These are phyloP conservation scores for Micractinium conductrix DNA, from an alignment of 139 green algal genomes.

Conservation along the genomic window DNA sequence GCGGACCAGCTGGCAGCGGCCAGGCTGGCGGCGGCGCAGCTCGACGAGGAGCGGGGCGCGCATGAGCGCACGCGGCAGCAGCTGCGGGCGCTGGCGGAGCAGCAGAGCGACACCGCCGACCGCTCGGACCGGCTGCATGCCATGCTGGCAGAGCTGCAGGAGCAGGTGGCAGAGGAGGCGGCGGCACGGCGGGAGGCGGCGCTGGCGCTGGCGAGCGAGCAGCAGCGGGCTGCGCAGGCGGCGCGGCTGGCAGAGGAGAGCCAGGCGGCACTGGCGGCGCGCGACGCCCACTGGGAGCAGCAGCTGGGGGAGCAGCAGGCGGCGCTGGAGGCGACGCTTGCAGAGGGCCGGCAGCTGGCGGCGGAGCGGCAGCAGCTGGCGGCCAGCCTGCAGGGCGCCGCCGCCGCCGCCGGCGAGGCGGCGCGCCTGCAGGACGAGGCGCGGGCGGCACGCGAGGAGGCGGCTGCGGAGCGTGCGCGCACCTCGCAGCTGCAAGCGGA, in stretches of 20 bases:
- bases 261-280: neutral
- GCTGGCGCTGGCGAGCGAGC: neutral
- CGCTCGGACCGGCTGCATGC: neutral
- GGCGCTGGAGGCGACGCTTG: constrained; percentile 1
- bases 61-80: constrained; percentile 24
- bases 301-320: constrained; percentile 4
- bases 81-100: constrained; percentile 7
- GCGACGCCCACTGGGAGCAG: constrained; percentile 7
- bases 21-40: constrained; percentile 18
- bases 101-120: neutral
- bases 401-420: neutral
- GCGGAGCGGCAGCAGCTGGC: constrained; percentile 3
- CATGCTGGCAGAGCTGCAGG: constrained; percentile 17
- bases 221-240: neutral
- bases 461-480: neutral
- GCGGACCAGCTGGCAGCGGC: constrained; percentile 26
- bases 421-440: constrained; percentile 8
- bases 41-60: constrained; percentile 2
- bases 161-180: constrained; percentile 19
- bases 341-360: constrained; percentile 3
- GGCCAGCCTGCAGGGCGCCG: neutral
- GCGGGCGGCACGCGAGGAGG: neutral
- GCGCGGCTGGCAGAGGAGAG: neutral
- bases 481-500: constrained; percentile 13
- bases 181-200: neutral